Percentiles rank a stretch among this genome's conserved stretches.
phyloP scores from a whole-genome alignment of 352 stramenopile genomes.

The Pythium sukuiense region DNA sequence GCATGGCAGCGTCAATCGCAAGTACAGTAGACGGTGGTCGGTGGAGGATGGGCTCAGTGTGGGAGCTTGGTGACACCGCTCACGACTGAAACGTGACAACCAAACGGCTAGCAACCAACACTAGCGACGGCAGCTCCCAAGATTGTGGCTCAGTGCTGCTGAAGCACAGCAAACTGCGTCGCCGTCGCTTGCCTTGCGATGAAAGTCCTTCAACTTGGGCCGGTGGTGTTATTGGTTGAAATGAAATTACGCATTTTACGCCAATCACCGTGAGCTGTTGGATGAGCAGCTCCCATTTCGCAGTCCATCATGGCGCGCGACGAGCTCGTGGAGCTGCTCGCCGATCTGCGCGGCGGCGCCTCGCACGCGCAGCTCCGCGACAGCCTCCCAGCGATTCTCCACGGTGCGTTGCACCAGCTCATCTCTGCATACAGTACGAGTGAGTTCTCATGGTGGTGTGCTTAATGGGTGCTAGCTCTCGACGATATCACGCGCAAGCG shows the following conservation, averaged over 20 bases:
- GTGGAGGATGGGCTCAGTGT: too few species aligned
- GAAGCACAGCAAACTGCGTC: too few species aligned
- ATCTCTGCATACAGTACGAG: neutral
- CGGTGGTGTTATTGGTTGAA: neutral
- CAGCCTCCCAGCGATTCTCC: conserved; percentile 27
- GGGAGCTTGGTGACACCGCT: too few species aligned
- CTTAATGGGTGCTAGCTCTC: conserved; percentile 34
- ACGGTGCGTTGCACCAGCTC: conserved; percentile 23
- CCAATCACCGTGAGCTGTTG: neutral
- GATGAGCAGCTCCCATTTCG: neutral
- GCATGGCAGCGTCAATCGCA: too few species aligned
- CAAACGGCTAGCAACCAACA: too few species aligned
- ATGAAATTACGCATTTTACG: neutral
- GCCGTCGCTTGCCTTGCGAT: too few species aligned
- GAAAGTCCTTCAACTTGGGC: neutral
- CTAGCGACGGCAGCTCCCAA: too few species aligned
- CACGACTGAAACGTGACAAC: too few species aligned
- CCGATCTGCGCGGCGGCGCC: conserved; percentile 27
- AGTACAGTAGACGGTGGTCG: too few species aligned
- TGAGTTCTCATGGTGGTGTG: neutral
- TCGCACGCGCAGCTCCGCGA: conserved; percentile 25
- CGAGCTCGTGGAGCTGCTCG: conserved; percentile 45
- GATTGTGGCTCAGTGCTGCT: too few species aligned
- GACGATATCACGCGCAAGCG: conserved; percentile 57
- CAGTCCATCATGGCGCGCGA: conserved; percentile 42